Evolutionary conservation across 2,329 filamentous ascomycete genomes (phyloP), one percentile per base, ranked within the genome.

Genomic region (Ceratocystiopsis sp.): DNA sequence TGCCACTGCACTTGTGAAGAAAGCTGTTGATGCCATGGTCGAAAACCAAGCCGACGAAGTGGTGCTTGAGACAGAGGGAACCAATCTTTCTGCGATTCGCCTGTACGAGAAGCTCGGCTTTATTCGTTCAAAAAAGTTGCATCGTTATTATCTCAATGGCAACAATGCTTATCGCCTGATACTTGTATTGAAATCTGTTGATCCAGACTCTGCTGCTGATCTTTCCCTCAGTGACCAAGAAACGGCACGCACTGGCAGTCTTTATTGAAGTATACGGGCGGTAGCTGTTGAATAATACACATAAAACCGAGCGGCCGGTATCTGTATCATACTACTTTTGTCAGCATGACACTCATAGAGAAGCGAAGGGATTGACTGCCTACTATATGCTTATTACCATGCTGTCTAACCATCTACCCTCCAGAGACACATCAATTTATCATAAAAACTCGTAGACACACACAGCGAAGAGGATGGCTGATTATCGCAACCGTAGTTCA

Each of bases 61-160:
- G 47, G 89, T 93, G 2, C 73, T 98, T 25, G 91, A 98, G 64
- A 98, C 91, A 0, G 91, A 98, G 62, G 85, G 93, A 60, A 84
- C 81, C 15, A 98, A 98, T 57, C 74, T 77, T 1, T 79, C 86
- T 1, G 91, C 87, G 17, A 84, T 96, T 66, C 82, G 85, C 50
- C 66, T 98, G 11, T 98, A 98, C 60, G 89, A 98, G 60, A 71
- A 86, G 1, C 68, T 98, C 9, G 91, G 91, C 0, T 98, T 98
- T 55, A 61, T 96, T 18, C 71, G 89, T 42, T 93, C 84, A 47
- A 98, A 98, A 62, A 83, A 86, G 47, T 63, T 98, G 42, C 87
- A 96, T 60, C 72, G 91, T 37, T 98, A 98, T 57, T 98, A 98
- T 54, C 65, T 98, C 36, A 98, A 96, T 56, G 91, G 91, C 12